Evolutionary conservation across 2,329 filamentous ascomycete genomes (phyloP).

Genomic region (Aspergillus piperis): DNA sequence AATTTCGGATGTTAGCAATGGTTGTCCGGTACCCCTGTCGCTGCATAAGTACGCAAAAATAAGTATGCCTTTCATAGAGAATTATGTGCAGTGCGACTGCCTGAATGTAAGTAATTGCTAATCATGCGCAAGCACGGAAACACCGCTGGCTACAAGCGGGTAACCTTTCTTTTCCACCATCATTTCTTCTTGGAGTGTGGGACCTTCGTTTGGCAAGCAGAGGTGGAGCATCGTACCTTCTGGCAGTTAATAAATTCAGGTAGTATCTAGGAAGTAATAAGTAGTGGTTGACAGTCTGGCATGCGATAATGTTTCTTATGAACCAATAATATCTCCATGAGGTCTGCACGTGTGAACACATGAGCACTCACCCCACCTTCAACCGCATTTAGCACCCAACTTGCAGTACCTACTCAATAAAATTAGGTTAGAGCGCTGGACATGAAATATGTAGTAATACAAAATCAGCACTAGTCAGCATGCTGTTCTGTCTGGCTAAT

Average conservation of each 20-base stretch:
- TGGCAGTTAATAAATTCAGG: not conserved
- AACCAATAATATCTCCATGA: not conserved
- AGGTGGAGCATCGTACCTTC: no score
- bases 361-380: not conserved
- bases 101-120: not conserved
- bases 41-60: not conserved
- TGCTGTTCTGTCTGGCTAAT: no score
- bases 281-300: not conserved
- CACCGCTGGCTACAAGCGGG: not conserved
- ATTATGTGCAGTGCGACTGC: not conserved
- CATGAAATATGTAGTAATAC: no score
- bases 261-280: not conserved
- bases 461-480: no score
- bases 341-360: slow-evolving; percentile 2
- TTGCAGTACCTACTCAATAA: not conserved
- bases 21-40: not conserved
- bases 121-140: not conserved
- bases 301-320: not conserved
- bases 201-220: no score
- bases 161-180: no score
- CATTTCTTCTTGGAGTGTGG: no score
- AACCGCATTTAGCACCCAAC: not conserved
- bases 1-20: not conserved
- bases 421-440: not conserved
- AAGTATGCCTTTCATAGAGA: not conserved